Percentiles rank a stretch among this genome's conserved stretches.
Evolutionary conservation across 75 land plant genomes (phyloP).

Genomic region (Chamaecyparis obtusa): DNA sequence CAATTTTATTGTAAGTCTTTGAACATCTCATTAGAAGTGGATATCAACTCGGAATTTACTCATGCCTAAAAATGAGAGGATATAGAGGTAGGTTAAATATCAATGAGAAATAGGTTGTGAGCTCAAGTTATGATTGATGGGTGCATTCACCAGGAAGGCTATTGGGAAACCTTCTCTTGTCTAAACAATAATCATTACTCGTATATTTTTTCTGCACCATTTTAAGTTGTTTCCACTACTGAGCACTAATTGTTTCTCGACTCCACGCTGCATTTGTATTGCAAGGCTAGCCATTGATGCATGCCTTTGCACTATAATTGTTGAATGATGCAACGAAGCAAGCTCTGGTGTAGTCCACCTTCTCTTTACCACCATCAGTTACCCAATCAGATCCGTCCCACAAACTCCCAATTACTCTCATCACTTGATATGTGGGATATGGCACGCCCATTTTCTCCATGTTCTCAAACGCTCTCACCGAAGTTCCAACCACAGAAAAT

Average conservation of each 20-base stretch:
- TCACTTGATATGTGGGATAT: not conserved
- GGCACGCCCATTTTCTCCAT: constrained; percentile 25
- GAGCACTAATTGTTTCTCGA: constrained; percentile 10
- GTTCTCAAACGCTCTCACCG: constrained; percentile 23
- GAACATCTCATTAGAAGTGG: too few species aligned
- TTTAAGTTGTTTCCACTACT: constrained; percentile 7
- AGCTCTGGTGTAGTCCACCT: constrained; percentile 42
- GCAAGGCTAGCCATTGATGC: not conserved
- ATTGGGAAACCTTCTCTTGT: constrained; percentile 19
- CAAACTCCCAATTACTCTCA: constrained; percentile 13
- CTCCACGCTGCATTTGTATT: not conserved
- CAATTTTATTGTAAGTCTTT: too few species aligned
- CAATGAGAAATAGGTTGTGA: too few species aligned
- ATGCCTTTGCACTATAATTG: not conserved
- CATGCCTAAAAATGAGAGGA: too few species aligned
- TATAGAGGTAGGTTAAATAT: too few species aligned
- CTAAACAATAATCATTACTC: constrained; percentile 37
- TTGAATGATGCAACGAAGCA: constrained; percentile 47
- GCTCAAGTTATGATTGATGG: not conserved
- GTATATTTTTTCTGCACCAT: constrained; percentile 26
- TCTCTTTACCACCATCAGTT: constrained; percentile 36
- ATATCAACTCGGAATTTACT: too few species aligned
- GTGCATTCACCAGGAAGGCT: constrained; percentile 25
- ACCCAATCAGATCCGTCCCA: constrained; percentile 52
- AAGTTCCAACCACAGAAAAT: constrained; percentile 18